phyloP scores from a whole-genome alignment of 164 flowering plant genomes.

The grape (Vitis vinifera) region DNA sequence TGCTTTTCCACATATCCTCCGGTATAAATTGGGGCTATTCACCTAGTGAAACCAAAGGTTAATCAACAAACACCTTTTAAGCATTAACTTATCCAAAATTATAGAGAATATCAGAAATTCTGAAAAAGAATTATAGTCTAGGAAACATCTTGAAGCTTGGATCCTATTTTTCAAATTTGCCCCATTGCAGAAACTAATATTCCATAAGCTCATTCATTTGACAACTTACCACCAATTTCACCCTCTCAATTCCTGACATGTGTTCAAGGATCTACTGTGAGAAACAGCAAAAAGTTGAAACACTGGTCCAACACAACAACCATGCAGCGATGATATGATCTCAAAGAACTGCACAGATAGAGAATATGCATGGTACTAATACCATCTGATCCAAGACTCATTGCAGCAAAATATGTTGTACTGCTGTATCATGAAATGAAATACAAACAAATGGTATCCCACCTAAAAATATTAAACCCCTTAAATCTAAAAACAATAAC shows the following conservation, averaged over 20 bases:
- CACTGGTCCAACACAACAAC: not conserved
- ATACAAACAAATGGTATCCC: not conserved
- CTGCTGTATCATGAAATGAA: too few species aligned
- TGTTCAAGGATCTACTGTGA: not conserved
- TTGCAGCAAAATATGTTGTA: not conserved
- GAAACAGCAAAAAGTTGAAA: too few species aligned
- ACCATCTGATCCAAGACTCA: not conserved
- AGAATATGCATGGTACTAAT: not conserved
- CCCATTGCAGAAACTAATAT: too few species aligned
- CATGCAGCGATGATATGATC: not conserved
- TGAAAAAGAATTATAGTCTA: not conserved
- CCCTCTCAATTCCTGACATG: not conserved
- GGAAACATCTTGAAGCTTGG: too few species aligned
- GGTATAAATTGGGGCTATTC: constrained; percentile 9
- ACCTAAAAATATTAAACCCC: not conserved
- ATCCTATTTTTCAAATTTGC: too few species aligned
- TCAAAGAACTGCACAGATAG: not conserved
- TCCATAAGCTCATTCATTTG: not conserved
- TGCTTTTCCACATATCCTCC: constrained; percentile 7
- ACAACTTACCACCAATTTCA: constrained; percentile 1
- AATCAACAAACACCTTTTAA: constrained; percentile 18
- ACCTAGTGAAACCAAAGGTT: constrained; percentile 10
- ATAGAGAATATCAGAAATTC: constrained; percentile 18
- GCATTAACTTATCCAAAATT: constrained; percentile 9
- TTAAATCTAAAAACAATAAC: not conserved